These are phyloP conservation scores for Clonostachys sp. DNA, from an alignment of 2,329 filamentous ascomycete genomes.

Conservation along the genomic window DNA sequence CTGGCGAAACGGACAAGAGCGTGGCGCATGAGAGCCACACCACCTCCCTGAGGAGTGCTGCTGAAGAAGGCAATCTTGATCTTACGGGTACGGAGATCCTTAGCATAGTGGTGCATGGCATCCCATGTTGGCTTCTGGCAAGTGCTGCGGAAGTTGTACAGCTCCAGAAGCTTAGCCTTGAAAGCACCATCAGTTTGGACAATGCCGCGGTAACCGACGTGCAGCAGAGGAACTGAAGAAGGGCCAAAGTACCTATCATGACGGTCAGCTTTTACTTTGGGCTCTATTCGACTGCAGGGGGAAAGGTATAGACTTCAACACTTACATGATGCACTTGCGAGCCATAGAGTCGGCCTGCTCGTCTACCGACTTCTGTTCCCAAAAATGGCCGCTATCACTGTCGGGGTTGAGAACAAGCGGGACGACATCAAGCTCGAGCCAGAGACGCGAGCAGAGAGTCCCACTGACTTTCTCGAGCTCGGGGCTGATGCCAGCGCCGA, in stretches of 20 bases:
- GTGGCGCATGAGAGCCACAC: constrained; percentile 78
- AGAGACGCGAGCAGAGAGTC: constrained; percentile 63
- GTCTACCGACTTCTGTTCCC: constrained; percentile 59
- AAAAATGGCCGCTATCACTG: constrained; percentile 37
- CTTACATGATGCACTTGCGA: constrained; percentile 70
- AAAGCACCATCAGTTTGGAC: constrained; percentile 69
- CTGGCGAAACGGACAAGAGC: constrained; percentile 69
- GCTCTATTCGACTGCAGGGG: not conserved
- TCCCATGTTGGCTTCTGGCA: constrained; percentile 61
- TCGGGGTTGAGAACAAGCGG: constrained; percentile 59
- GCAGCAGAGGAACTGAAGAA: constrained; percentile 62
- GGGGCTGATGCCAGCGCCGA: constrained; percentile 66
- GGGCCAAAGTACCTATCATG: constrained; percentile 64
- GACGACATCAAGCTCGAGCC: constrained; percentile 73
- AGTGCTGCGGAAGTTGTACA: constrained; percentile 56
- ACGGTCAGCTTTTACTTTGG: not conserved
- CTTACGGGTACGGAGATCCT: constrained; percentile 57
- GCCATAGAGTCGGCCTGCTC: constrained; percentile 81
- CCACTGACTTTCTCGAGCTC: constrained; percentile 58
- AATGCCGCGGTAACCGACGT: constrained; percentile 61
- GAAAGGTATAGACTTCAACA: constrained; percentile 4
- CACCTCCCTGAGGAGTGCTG: constrained; percentile 76
- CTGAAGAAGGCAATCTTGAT: constrained; percentile 75
- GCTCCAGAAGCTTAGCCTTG: constrained; percentile 51
- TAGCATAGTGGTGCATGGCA: constrained; percentile 57